Evolutionary conservation across 1,284 basidiomycete species (phyloP), one percentile per base, ranked within the genome.

Genomic region (Cutaneotrichosporon mucoides): DNA sequence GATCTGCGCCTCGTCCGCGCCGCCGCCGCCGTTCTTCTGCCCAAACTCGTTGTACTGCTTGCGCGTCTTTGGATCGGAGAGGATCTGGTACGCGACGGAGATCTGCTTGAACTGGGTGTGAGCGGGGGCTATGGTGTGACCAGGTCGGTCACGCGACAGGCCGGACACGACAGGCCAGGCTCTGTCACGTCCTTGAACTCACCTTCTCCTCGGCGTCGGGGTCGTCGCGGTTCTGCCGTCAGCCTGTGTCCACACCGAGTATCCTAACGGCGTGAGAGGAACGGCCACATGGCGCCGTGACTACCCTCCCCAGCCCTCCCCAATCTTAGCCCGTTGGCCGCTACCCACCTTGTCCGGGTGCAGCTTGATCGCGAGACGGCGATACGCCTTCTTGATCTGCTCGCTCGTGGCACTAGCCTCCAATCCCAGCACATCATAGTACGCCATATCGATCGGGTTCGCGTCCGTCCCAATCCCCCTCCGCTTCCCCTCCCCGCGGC

Each of bases 351-450:
- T 83, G 66, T 84, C 82, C 2, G 82, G 82, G 67, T 83, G 82
- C 47, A 81, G 66, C 72, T 95, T 95, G 79, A 97, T 96, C 2
- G 95, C 95, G 55, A 96, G 82, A 15, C 94, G 86, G 53, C 93
- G 85, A 79, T 99, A 99, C 3, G 95, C 90, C 78, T 93, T 96
- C 82, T 98, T 98, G 75, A 99, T 86, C 60, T 79, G 76, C 9
- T 77, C 78, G 5, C 56, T 63, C 10, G 73, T 73, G 54, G 73
- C 74, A 51, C 70, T 66, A 40, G 70, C 73, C 38, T 66, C 62
- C 10, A 76, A 53, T 5, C 74, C 75, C 8, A 78, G 61, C 6
- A 79, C 71, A 54, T 81, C 91, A 70, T 94, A 94, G 76, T 93
- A 94, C 12, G 84, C 87, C 15, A 88, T 91, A 73, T 95, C 92